phyloP scores from a whole-genome alignment of 2,329 filamentous ascomycete species.

The Hypomyces rosellus region DNA sequence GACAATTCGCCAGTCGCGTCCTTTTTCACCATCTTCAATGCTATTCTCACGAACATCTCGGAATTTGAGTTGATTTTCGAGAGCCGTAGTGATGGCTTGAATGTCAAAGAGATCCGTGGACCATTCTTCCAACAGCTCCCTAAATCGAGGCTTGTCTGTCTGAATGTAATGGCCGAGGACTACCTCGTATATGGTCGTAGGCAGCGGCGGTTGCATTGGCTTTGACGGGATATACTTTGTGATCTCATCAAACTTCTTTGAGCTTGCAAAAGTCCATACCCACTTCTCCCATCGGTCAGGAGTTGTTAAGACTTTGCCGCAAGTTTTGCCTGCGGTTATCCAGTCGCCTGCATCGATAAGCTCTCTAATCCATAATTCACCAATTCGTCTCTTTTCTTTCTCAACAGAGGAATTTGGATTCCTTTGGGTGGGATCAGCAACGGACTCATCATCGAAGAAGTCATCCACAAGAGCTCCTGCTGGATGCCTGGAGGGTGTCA shows the following conservation, averaged over 20 bases:
- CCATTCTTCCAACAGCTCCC: conserved; percentile 77
- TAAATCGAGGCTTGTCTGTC: conserved; percentile 67
- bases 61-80: conserved; percentile 76
- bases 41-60: conserved; percentile 70
- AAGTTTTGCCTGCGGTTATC: conserved; percentile 70
- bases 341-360: conserved; percentile 71
- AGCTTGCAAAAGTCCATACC: conserved; percentile 86
- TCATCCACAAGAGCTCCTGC: conserved; percentile 41
- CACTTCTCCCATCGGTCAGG: conserved; percentile 88
- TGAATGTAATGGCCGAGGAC: conserved; percentile 85
- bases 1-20: conserved; percentile 83
- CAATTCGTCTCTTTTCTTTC: conserved; percentile 83
- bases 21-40: conserved; percentile 64
- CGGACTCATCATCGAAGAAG: conserved; percentile 63
- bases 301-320: conserved; percentile 74
- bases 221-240: conserved; percentile 73
- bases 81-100: conserved; percentile 64
- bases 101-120: conserved; percentile 78
- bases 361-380: conserved; percentile 89
- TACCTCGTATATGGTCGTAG: conserved; percentile 79
- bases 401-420: conserved; percentile 61
- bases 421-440: conserved; percentile 52
- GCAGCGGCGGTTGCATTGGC: conserved; percentile 71
- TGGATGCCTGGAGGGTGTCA: conserved; percentile 36
- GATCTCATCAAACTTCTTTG: conserved; percentile 84